Evolutionary conservation across 805 yeast species (phyloP), one percentile per base, ranked within the genome.

Genomic region (Wickerhamomyces canadensis): DNA sequence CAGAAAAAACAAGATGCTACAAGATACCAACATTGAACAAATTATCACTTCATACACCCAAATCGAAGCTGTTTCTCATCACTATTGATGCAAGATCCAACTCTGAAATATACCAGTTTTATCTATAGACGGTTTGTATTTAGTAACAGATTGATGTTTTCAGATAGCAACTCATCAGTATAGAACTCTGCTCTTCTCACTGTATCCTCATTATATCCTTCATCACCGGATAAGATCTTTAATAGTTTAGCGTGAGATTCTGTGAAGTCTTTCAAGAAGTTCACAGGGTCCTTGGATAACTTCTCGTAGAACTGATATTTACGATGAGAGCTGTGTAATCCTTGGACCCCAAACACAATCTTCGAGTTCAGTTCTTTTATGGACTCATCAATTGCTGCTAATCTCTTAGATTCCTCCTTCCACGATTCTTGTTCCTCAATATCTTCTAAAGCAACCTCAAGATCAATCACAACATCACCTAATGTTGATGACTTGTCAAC

Each of bases 151-250:
- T 84, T 86, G 35, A 91, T 70, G 52, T 87, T 88, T 50, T 88
- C 93, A 43, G 76, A 74, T 38, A 93, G 66, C 49, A 84, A 65
- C 43, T 85, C 86, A 51, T 86, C 89, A 30, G 57, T 57, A 61
- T 84, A 93, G 61, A 82, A 93, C 14, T 79, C 78, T 4, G 96
- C 77, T 51, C 83, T 75, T 64, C 98, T 78, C 5, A 87, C 95
- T 16, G 76, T 68, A 55, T 89, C 97, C 62, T 91, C 97, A 55
- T 80, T 80, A 61, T 80, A 84, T 9, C 89, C 91, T 50, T 84
- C 93, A 51, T 93, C 98, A 47, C 95, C 88, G 42, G 87, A 75
- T 45, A 93, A 69, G 12, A 91, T 84, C 62, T 84, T 88, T 53
- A 93, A 70, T 33, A 91, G 84, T 42, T 87, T 85, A 13, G 87